Base-by-base conservation (phyloP, 257 asterid species). In the Solanum habrochaites region DNA sequence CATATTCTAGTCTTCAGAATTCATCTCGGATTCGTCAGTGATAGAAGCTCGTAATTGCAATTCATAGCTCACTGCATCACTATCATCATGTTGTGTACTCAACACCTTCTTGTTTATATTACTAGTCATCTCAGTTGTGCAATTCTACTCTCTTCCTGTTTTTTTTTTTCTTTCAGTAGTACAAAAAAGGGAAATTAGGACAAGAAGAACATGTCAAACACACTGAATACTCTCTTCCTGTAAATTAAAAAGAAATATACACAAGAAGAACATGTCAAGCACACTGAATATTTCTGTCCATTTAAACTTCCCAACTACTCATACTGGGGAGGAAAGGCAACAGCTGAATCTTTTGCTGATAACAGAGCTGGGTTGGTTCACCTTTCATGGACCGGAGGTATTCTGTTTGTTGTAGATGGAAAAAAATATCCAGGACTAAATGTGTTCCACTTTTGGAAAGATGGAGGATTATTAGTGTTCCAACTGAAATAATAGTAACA, bases 281-380 rank as follows among this genome's bases (percentile, higher is more conserved):
- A 37, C 29, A 39, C n/a, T 27, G 70, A 66, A 74, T 18, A 39
- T n/a, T 39, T 7, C 14, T 69, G 71, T 83, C 80, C 40, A 69
- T 56, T 86, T 87, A 43, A 83, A 74, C 81, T 37, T 42, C 32
- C 64, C 25, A 83, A 86, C 64, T 88, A 72, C 77, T 83, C 20
- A 72, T 92, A 85, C 86, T 95, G 99, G 82, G 99, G 98, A 88
- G 99, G 94, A 93, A 97, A 95, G 92, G 95, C 98, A 86, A 97
- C 99, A 83, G 95, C 97, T 66, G 98, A 92, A 89, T 91, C 90
- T 82, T 93, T 97, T 90, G 96, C 94, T 85, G 99, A 95, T 40
- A 94, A 94, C 88, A 94, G 98, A 93, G 96, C 98, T 78, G 99
- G 95, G 92, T 89, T 97, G 89, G 95, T 94, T 86, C 96, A 97